Base-by-base conservation (phyloP, 2,329 filamentous ascomycete species). In the Fonsecaea monophora region DNA sequence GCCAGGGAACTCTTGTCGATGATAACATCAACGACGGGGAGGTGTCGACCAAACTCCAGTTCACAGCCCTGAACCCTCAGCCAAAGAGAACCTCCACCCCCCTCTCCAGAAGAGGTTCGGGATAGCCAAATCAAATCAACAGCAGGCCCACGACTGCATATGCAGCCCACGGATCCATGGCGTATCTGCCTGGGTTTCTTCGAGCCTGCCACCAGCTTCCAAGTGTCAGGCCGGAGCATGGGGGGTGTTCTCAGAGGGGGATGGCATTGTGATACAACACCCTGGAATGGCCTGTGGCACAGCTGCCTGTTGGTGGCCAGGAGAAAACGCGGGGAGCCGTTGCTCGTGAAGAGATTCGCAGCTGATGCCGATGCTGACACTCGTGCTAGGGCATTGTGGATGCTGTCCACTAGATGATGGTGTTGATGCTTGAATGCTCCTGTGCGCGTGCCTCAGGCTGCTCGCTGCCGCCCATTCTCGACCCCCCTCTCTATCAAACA, bases 181-280 rank as follows among this genome's bases (percentile, higher is more conserved):
- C 48, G 32, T 59, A 25, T 54, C 53, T 59, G 61, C 62, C 59
- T 59, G 25, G 54, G 54, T 34, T 34, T 32, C 50, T 15, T 61
- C 50, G 37, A 62, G 59, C 62, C 15, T 61, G 48, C 64, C 50
- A 61, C 6, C 48, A 34, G 32, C 59, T 15, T 67, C 59, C 60
- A 64, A 53, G 54, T 63, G 65, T 67, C 62, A 62, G 62, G 60
- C 61, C 62, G 55, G 38, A 69, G 62, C 65, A 58, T 63, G 68
- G 64, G 60, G 54, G 18, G 18, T 55, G 18, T 56, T 65, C 61
- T 45, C 58, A 54, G 55, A 38, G 60, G 58, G 58, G 66, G 66
- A 60, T 63, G 60, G 40, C 50, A 64, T 18, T 62, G 64, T 68
- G 56, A 38, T 68, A 68, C 63, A 53, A 55, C 60, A 64, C 60